phyloP scores from a whole-genome alignment of 148 eudicot genomes.

The Chenopodium album region DNA sequence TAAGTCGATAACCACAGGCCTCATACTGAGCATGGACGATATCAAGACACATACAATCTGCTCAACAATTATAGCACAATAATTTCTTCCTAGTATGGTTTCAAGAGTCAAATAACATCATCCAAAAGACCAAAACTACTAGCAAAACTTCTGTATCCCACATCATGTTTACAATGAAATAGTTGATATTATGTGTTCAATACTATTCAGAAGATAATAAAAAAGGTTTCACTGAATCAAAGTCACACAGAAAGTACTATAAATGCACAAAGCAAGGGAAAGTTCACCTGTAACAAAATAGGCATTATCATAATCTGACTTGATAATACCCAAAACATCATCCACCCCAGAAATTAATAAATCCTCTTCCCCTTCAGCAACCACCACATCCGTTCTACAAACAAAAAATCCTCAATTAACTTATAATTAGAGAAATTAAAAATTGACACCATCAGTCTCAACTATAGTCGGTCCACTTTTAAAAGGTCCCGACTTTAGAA shows the following conservation, averaged over 20 bases:
- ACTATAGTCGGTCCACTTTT: not conserved
- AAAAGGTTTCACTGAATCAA: not conserved
- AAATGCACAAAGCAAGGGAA: slow-evolving; percentile 10
- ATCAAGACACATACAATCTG: not conserved
- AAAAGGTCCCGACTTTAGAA: not conserved
- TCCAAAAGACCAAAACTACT: not conserved
- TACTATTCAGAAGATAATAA: not conserved
- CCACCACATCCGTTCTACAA: slow-evolving; percentile 41
- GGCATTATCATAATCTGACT: slow-evolving; percentile 68
- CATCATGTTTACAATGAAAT: not conserved
- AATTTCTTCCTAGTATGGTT: not conserved
- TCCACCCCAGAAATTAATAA: slow-evolving; percentile 48
- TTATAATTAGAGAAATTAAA: slow-evolving; percentile 5
- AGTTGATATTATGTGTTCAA: not conserved
- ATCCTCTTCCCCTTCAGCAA: slow-evolving; percentile 29
- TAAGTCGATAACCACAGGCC: not conserved
- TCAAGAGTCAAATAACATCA: not conserved
- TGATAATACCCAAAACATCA: slow-evolving; percentile 56
- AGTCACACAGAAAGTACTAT: not conserved
- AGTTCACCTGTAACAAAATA: slow-evolving; percentile 81
- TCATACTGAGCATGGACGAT: not conserved
- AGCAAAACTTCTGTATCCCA: not conserved
- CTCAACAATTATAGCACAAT: not conserved
- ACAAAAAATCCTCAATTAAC: not conserved
- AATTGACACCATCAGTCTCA: not conserved